phyloP scores from a whole-genome alignment of 2,329 filamentous ascomycete genomes.

The Calonectria fujianensis region DNA sequence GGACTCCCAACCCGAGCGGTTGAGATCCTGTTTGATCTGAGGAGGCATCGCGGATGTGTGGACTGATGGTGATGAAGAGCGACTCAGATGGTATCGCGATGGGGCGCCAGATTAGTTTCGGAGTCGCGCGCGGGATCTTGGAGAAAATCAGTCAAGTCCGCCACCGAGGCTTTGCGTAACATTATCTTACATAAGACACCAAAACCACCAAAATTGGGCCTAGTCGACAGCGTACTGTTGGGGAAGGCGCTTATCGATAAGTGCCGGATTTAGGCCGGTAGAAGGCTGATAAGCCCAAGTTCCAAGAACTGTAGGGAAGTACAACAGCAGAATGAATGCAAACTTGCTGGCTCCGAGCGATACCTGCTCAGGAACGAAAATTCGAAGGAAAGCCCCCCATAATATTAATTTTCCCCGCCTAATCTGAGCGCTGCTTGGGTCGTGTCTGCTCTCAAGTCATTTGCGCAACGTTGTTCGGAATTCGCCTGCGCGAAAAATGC shows the following conservation, averaged over 20 bases:
- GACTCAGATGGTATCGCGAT: conserved; percentile 44
- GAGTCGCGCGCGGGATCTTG: conserved; percentile 48
- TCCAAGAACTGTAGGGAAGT: conserved; percentile 27
- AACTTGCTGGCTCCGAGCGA: conserved; percentile 30
- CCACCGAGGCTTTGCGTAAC: conserved; percentile 41
- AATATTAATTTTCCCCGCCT: conserved; percentile 17
- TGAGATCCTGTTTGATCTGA: conserved; percentile 96
- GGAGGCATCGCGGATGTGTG: conserved; percentile 78
- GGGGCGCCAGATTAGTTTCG: conserved; percentile 49
- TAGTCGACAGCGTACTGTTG: conserved; percentile 10
- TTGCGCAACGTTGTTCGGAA: conserved; percentile 25
- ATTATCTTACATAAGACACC: conserved; percentile 50
- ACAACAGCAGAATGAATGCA: neutral
- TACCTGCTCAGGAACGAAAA: conserved; percentile 33
- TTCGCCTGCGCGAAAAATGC: conserved; percentile 32
- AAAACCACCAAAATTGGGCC: conserved; percentile 34
- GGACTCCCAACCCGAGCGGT: conserved; percentile 96
- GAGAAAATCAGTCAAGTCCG: conserved; percentile 52
- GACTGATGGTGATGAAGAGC: conserved; percentile 49
- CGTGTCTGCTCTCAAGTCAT: neutral
- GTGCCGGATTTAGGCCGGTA: conserved; percentile 8
- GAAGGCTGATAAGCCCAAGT: conserved; percentile 1
- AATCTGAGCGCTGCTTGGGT: neutral
- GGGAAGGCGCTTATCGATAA: conserved; percentile 55
- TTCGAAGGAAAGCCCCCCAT: conserved; percentile 9